Evolutionary conservation across 306 rosid species (phyloP), one percentile per base, ranked within the genome.

Genomic region (Sicyos baderoa): DNA sequence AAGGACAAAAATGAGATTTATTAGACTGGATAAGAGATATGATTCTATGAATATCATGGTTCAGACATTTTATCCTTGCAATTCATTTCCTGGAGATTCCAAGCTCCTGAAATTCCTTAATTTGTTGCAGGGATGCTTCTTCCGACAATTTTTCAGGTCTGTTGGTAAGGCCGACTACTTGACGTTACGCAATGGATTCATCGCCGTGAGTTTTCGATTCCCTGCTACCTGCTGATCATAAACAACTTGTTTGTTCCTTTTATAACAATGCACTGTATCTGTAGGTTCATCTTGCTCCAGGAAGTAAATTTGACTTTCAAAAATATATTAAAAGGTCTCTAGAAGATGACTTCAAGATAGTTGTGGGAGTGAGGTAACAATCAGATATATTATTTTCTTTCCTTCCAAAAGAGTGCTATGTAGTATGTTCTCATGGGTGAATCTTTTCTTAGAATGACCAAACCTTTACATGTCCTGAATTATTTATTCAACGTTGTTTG

Each of bases 311-410:
- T 78, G 84, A 93, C 83, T 93, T 93, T 76, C 97, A 86, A 81
- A 87, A 88, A 76, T 89, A 93, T 64, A 88, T 93, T 70, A 89
- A 89, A 80, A 85, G 97, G 87, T 88, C 98, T 0, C 79, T 93
- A 76, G 97, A 93, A 77, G 98, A 93, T 75, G 98, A 93, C 87
- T 93, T 89, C 87, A 83, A 89, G 76, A 76, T 84, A 8, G 84
- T 93, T 17, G 95, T 93, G 32, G 98, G 96, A 81, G 91, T 93
- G 21, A 93, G 95, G 98, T 86, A 82, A 78, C n/a, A 49, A 13
- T 9, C 77, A 54, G 16, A 18, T 49, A 7, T 4, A 45, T 12
- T 40, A 9, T 40, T 40, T 40, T 40, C 45, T 40, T 40, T 12
- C 45, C 45, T 40, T 40, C 2, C 45, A 7, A 40, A 40, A 45